Conservation (phyloP, 2,329 filamentous ascomycete genomes). For the Microcyclosporella mali region DNA sequence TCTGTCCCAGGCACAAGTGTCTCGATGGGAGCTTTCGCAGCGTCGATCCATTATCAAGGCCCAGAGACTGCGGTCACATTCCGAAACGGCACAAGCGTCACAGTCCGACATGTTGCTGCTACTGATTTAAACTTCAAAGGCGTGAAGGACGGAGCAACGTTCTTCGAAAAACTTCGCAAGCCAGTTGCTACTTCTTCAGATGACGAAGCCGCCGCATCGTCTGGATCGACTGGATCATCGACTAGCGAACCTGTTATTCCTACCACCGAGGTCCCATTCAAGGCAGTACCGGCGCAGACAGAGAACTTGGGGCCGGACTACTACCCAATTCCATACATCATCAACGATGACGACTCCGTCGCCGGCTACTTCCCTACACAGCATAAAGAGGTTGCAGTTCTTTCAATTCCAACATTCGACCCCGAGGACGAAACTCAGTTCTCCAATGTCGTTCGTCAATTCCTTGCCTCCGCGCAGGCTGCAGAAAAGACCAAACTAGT, state of each 20-base stretch:
- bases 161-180: conserved; percentile 1
- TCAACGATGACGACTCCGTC: conserved; percentile 9
- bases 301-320: background rate
- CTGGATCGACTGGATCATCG: background rate
- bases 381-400: conserved; percentile 41
- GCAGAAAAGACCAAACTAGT: conserved; percentile 56
- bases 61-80: background rate
- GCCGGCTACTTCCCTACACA: conserved; percentile 43
- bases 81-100: background rate
- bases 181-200: background rate
- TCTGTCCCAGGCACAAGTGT: conserved; percentile 4
- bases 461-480: conserved; percentile 36
- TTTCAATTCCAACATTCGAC: conserved; percentile 41
- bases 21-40: background rate
- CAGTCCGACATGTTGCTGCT: background rate
- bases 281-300: background rate
- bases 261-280: background rate
- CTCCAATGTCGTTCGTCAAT: conserved; percentile 22
- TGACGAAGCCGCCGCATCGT: background rate
- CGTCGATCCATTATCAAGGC: background rate
- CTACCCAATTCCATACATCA: conserved; percentile 1
- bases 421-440: conserved; percentile 16
- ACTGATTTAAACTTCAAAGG: background rate
- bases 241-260: background rate
- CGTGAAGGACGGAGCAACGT: background rate